These are phyloP conservation scores for Calonectria pseudoreteaudii DNA, from an alignment of 2,329 filamentous ascomycete species.

Conservation along the genomic window DNA sequence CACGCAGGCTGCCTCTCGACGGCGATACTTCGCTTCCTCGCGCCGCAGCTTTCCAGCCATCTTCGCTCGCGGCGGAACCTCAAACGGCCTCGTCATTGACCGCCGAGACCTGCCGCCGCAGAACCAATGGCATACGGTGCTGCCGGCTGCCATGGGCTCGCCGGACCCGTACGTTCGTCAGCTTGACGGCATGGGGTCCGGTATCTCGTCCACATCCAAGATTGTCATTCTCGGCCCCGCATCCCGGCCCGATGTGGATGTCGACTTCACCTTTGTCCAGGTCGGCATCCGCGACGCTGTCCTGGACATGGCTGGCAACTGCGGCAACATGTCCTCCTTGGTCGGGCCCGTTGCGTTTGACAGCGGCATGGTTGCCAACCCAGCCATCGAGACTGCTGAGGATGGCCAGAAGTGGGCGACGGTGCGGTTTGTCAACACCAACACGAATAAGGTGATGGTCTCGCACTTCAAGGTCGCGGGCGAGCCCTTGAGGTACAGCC, in stretches of 20 bases:
- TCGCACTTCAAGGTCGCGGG: conserved; percentile 66
- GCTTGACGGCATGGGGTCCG: conserved; percentile 78
- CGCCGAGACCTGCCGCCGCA: conserved; percentile 50
- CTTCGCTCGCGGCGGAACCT: conserved; percentile 73
- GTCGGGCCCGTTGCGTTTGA: conserved; percentile 67
- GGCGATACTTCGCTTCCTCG: conserved; percentile 12
- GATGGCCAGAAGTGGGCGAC: conserved; percentile 51
- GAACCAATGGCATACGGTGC: conserved; percentile 59
- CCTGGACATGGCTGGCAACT: conserved; percentile 77
- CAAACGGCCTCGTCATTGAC: conserved; percentile 69
- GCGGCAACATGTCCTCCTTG: conserved; percentile 78
- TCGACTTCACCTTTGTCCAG: conserved; percentile 80
- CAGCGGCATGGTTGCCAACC: conserved; percentile 40
- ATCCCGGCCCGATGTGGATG: conserved; percentile 61
- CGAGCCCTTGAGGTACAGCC: conserved; percentile 42
- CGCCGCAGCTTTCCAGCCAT: conserved; percentile 51
- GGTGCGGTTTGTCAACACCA: conserved; percentile 77
- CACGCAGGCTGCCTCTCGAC: conserved; percentile 10
- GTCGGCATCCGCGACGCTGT: conserved; percentile 71
- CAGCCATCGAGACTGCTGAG: conserved; percentile 31
- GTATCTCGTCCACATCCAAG: conserved; percentile 77
- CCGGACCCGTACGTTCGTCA: conserved; percentile 77
- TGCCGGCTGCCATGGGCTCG: conserved; percentile 71
- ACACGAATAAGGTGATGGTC: conserved; percentile 74
- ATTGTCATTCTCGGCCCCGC: conserved; percentile 73